These are phyloP conservation scores for Candida nanaspora DNA, from an alignment of 805 yeast genomes.

Conservation along the genomic window DNA sequence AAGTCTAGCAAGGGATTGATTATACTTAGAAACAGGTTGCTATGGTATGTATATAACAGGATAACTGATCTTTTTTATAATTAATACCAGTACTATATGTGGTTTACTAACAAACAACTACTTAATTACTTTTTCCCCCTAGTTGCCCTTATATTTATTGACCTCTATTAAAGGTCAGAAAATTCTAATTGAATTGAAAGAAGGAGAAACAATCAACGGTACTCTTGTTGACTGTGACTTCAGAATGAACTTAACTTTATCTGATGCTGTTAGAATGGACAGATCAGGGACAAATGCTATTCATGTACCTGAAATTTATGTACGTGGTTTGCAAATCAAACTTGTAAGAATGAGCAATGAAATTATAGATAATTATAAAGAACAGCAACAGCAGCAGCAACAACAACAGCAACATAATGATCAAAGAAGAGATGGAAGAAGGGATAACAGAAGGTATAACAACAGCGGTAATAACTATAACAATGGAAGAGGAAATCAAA, in stretches of 20 bases:
- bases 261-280: slow-evolving; percentile 64
- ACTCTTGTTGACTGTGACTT: slow-evolving; percentile 79
- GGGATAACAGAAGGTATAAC: slow-evolving; percentile 16
- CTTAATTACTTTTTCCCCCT: neutral
- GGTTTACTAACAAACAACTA: too few species aligned
- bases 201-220: slow-evolving; percentile 87
- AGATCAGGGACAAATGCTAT: slow-evolving; percentile 53
- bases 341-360: slow-evolving; percentile 70
- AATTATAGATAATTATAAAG: slow-evolving; percentile 69
- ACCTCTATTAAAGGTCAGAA: slow-evolving; percentile 89
- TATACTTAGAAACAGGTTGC: too few species aligned
- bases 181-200: slow-evolving; percentile 81
- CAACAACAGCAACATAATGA: slow-evolving; percentile 17
- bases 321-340: slow-evolving; percentile 81
- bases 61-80: too few species aligned
- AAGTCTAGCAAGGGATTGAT: too few species aligned
- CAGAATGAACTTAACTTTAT: slow-evolving; percentile 90
- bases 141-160: slow-evolving; percentile 88
- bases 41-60: neutral
- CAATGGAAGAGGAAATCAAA: slow-evolving; percentile 9
- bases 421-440: neutral
- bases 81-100: too few species aligned
- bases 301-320: slow-evolving; percentile 66
- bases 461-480: slow-evolving; percentile 10
- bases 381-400: slow-evolving; percentile 42